Evolutionary conservation across 441 rosid species (phyloP).

Genomic region (Mallotus japonicus): DNA sequence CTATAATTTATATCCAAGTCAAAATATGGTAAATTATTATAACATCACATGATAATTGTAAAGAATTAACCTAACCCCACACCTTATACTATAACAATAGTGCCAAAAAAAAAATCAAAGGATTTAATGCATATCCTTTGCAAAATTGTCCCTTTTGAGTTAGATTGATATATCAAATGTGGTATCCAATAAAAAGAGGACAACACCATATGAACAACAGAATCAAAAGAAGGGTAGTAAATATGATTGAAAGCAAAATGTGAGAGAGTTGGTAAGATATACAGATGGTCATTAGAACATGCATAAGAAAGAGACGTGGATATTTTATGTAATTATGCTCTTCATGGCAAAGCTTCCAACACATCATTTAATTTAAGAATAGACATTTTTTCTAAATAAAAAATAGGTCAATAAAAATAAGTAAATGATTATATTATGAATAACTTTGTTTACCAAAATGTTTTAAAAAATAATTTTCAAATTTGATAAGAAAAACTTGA

Average conservation of each 20-base stretch:
- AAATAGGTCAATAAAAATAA: too few relatives aligned
- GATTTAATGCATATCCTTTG: not conserved
- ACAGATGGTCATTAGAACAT: too few relatives aligned
- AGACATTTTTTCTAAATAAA: too few relatives aligned
- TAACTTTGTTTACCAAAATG: too few relatives aligned
- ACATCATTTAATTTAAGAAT: too few relatives aligned
- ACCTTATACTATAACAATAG: not conserved
- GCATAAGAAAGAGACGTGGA: not conserved
- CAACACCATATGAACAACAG: not conserved
- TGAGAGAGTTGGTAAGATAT: slow-evolving; percentile 8
- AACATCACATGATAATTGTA: not conserved
- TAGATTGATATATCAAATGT: not conserved
- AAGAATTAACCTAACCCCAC: not conserved
- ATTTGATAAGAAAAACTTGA: too few relatives aligned
- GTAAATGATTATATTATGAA: too few relatives aligned
- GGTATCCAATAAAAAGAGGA: slow-evolving; percentile 16
- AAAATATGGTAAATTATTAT: slow-evolving; percentile 6
- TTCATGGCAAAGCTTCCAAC: too few relatives aligned
- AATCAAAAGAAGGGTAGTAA: not conserved
- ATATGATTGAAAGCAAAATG: slow-evolving; percentile 8
- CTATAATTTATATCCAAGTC: not conserved
- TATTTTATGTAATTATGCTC: too few relatives aligned
- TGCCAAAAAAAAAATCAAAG: not conserved
- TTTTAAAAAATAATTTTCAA: too few relatives aligned
- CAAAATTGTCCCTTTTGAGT: slow-evolving; percentile 1